A percentile compares a stretch with the other conserved stretches of the same genome.
These are phyloP conservation scores for Yamadazyma scolyti DNA, from an alignment of 805 yeast genomes.

Conservation along the genomic window DNA sequence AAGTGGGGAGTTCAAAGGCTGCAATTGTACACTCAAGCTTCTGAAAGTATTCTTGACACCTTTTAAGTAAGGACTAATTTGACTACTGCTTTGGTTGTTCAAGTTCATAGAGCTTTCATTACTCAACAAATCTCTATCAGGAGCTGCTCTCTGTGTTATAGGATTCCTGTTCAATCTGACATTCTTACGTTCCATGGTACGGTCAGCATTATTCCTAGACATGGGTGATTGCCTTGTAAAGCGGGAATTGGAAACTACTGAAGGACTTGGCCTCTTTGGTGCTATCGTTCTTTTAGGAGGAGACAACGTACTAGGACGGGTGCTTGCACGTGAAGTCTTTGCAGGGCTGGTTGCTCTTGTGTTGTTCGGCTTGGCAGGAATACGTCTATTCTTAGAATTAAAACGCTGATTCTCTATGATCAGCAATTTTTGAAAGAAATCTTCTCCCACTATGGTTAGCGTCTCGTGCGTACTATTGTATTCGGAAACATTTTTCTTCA, in stretches of 20 bases:
- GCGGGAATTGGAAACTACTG: too few relatives aligned
- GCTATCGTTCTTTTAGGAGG: too few relatives aligned
- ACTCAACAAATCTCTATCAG: neutral
- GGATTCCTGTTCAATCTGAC: too few relatives aligned
- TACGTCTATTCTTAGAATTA: too few relatives aligned
- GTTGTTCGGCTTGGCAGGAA: too few relatives aligned
- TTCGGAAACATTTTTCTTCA: slow-evolving; percentile 44
- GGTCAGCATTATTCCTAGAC: too few relatives aligned
- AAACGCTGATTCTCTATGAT: slow-evolving; percentile 29
- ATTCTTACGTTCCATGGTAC: too few relatives aligned
- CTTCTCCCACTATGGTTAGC: slow-evolving; percentile 44
- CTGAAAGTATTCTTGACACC: neutral
- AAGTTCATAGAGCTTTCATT: neutral
- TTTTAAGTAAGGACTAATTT: slow-evolving; percentile 3
- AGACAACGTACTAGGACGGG: too few relatives aligned
- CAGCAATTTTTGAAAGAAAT: slow-evolving; percentile 37
- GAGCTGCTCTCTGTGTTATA: neutral
- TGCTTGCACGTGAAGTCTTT: too few relatives aligned
- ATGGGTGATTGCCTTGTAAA: too few relatives aligned
- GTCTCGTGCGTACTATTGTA: slow-evolving; percentile 42
- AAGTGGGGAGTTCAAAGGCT: slow-evolving; percentile 12
- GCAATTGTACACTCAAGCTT: slow-evolving; percentile 3
- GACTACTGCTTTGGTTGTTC: slow-evolving; percentile 5
- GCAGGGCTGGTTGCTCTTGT: too few relatives aligned
- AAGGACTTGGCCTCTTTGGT: too few relatives aligned